Evolutionary conservation across 495 filamentous ascomycete species (phyloP).

Genomic region (Penicillium pancosmium): DNA sequence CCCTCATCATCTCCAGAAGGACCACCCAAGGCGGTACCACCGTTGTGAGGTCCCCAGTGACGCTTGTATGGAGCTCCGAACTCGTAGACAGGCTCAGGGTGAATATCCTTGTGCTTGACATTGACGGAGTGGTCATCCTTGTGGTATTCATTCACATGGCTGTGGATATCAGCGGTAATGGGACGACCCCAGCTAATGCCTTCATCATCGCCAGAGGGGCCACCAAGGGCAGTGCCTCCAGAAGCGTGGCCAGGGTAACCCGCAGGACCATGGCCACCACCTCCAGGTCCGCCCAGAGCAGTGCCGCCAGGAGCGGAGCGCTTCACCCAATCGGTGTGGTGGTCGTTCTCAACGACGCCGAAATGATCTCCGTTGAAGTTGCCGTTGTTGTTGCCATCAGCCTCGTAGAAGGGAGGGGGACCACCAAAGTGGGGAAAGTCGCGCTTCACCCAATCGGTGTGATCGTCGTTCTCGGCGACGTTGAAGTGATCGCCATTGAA

Average conservation of each 20-base stretch:
- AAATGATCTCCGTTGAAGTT: slow-evolving; percentile 10
- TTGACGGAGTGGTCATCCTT: slow-evolving; percentile 30
- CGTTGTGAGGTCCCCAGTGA: slow-evolving; percentile 8
- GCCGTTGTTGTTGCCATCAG: neutral
- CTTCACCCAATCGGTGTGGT: slow-evolving; percentile 18
- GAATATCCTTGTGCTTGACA: slow-evolving; percentile 21
- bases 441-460: neutral
- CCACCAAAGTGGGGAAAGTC: slow-evolving; percentile 5
- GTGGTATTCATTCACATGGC: slow-evolving; percentile 20
- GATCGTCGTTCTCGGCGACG: neutral
- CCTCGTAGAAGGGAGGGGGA: neutral
- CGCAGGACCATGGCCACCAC: slow-evolving; percentile 8
- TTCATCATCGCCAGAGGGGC: slow-evolving; percentile 26
- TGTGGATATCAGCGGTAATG: slow-evolving; percentile 14
- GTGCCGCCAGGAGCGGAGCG: slow-evolving; percentile 19
- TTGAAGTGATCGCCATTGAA: neutral
- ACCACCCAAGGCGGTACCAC: slow-evolving; percentile 26
- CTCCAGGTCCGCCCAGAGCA: slow-evolving; percentile 17
- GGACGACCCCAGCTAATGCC: slow-evolving; percentile 15
- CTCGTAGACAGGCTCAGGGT: slow-evolving; percentile 7
- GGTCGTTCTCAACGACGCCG: slow-evolving; percentile 9
- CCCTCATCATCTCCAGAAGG: slow-evolving; percentile 27
- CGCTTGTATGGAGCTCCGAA: slow-evolving; percentile 17
- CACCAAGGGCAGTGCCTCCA: slow-evolving; percentile 29
- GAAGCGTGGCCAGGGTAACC: slow-evolving; percentile 3